Conservation (phyloP, 1,139 yeast species). For the Debaryomyces sp. region DNA sequence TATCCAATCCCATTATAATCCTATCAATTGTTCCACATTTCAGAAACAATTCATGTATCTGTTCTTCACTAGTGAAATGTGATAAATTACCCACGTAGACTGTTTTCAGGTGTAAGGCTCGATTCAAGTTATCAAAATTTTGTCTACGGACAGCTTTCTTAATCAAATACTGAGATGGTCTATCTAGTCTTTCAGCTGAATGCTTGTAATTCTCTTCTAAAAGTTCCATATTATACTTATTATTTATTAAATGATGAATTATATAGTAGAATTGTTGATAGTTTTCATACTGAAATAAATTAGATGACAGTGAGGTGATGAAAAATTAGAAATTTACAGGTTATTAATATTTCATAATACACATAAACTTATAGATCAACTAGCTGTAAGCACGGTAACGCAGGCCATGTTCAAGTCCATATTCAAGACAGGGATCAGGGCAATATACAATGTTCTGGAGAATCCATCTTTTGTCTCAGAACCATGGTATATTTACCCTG, state of each 20-base stretch:
- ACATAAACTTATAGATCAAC: neutral
- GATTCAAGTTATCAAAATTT: constrained; percentile 59
- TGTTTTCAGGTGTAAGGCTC: constrained; percentile 68
- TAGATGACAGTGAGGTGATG: neutral
- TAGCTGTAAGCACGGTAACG: neutral
- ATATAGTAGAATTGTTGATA: neutral
- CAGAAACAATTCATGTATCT: constrained; percentile 80
- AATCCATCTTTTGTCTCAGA: constrained; percentile 76
- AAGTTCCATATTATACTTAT: constrained; percentile 40
- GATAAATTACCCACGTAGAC: constrained; percentile 85
- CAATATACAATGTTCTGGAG: constrained; percentile 71
- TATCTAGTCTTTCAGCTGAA: constrained; percentile 68
- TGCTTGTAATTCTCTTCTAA: constrained; percentile 58
- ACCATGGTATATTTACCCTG: constrained; percentile 87
- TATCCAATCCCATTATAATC: constrained; percentile 91
- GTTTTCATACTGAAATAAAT: neutral
- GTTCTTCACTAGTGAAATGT: constrained; percentile 91
- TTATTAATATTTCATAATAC: neutral
- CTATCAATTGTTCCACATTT: constrained; percentile 76
- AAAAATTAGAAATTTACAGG: constrained; percentile 2
- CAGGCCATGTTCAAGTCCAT: constrained; percentile 37
- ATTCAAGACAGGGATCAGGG: constrained; percentile 68
- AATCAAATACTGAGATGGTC: constrained; percentile 74
- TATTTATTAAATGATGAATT: neutral
- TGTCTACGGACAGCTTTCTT: constrained; percentile 67